Evolutionary conservation across 495 filamentous ascomycete species (phyloP).

Genomic region (Aspergillus affinis): DNA sequence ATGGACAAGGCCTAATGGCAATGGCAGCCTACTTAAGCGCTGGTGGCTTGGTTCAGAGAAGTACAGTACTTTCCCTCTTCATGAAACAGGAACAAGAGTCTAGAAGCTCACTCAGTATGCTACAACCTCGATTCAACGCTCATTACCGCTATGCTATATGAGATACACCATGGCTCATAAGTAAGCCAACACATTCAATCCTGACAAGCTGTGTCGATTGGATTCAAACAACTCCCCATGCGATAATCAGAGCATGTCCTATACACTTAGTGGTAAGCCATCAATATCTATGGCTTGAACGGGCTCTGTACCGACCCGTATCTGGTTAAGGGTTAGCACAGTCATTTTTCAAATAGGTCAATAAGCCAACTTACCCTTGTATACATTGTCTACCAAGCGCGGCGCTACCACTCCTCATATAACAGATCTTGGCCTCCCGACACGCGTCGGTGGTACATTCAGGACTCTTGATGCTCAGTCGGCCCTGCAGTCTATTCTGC

Average conservation of each 20-base stretch:
- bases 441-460: conserved; percentile 52
- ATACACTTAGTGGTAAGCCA: neutral
- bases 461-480: conserved; percentile 48
- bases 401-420: conserved; percentile 57
- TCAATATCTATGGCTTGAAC: conserved; percentile 11
- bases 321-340: conserved; percentile 17
- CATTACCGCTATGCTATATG: no score
- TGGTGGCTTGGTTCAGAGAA: neutral
- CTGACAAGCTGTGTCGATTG: neutral
- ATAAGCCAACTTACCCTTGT: conserved; percentile 40
- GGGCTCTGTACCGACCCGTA: conserved; percentile 36
- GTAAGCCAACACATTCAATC: no score
- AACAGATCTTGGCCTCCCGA: conserved; percentile 56
- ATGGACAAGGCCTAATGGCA: no score
- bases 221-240: neutral
- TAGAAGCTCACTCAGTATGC: neutral
- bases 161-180: no score
- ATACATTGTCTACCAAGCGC: conserved; percentile 51
- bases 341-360: neutral
- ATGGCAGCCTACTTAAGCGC: neutral
- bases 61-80: neutral
- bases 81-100: neutral
- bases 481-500: conserved; percentile 57
- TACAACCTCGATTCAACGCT: no score
- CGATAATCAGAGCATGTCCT: neutral